Percentiles rank a stretch among this genome's conserved stretches.
phyloP scores from a whole-genome alignment of 495 filamentous ascomycete species.

The Aspergillus panamensis region DNA sequence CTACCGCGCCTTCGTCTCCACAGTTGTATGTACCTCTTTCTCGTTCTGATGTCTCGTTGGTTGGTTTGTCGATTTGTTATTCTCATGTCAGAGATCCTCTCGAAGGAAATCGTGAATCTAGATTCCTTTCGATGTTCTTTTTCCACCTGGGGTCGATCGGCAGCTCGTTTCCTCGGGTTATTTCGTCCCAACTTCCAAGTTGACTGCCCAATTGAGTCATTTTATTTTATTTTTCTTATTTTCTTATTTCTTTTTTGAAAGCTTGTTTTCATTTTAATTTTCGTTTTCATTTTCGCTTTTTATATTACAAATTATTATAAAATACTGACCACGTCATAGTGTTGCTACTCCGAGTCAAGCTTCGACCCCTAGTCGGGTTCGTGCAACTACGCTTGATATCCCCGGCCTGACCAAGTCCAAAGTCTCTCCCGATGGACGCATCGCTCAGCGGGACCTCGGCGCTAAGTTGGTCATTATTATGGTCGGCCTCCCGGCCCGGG shows the following conservation, averaged over 20 bases:
- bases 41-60: conserved; percentile 20
- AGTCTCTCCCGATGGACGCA: conserved; percentile 90
- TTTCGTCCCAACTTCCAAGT: neutral
- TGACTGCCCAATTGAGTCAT: neutral
- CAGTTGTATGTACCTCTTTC: conserved; percentile 55
- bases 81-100: conserved; percentile 8
- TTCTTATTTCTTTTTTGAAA: neutral
- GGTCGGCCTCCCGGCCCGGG: conserved; percentile 91
- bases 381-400: conserved; percentile 82
- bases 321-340: conserved; percentile 8
- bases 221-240: neutral
- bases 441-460: conserved; percentile 86
- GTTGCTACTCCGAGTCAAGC: conserved; percentile 36
- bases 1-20: conserved; percentile 68
- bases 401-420: conserved; percentile 88
- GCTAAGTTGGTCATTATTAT: conserved; percentile 97
- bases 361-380: conserved; percentile 54
- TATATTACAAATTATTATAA: neutral
- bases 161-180: neutral
- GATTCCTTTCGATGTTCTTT: conserved; percentile 8
- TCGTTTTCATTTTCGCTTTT: conserved; percentile 12
- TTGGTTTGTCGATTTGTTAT: conserved; percentile 7
- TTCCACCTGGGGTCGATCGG: neutral
- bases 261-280: conserved; percentile 1
- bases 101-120: conserved; percentile 7